Conservation (phyloP, 2,329 filamentous ascomycete species). For the Didymella pinodella region DNA sequence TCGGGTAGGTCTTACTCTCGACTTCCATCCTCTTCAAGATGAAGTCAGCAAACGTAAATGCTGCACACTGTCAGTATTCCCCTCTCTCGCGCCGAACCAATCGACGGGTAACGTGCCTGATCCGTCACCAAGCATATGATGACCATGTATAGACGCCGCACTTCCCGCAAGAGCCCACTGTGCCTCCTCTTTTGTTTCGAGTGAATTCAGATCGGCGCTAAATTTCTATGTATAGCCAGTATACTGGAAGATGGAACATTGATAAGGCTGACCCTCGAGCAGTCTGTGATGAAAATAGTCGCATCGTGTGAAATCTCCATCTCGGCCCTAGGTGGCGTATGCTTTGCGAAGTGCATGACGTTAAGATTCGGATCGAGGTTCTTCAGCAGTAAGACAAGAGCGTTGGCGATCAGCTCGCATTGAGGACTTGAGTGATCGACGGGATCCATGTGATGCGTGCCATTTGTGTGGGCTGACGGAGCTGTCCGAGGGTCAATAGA, state of each 20-base stretch:
- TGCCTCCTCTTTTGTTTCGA: slow-evolving; percentile 8
- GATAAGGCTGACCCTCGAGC: not conserved
- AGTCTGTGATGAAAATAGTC: slow-evolving; percentile 6
- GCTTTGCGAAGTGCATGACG: slow-evolving; percentile 7
- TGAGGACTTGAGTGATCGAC: slow-evolving; percentile 2
- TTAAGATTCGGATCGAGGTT: slow-evolving; percentile 13
- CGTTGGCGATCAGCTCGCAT: slow-evolving; percentile 8
- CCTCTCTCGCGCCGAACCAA: no score
- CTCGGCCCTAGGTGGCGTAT: slow-evolving; percentile 13
- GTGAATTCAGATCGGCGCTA: not conserved
- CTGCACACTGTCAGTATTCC: not conserved
- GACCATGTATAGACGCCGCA: slow-evolving; percentile 12
- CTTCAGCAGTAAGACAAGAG: slow-evolving; percentile 8
- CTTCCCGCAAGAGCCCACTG: slow-evolving; percentile 13
- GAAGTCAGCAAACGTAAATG: slow-evolving; percentile 11
- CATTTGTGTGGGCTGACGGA: not conserved
- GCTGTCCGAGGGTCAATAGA: not conserved
- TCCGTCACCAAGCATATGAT: not conserved
- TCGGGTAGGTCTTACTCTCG: slow-evolving; percentile 8
- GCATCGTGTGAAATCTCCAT: slow-evolving; percentile 10
- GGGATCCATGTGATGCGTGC: not conserved
- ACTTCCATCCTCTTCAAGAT: not conserved
- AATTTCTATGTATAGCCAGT: slow-evolving; percentile 1
- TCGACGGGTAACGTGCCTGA: not conserved
- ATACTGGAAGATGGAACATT: not conserved